Evolutionary conservation across 306 rosid species (phyloP).

Genomic region (Sophora flavescens): DNA sequence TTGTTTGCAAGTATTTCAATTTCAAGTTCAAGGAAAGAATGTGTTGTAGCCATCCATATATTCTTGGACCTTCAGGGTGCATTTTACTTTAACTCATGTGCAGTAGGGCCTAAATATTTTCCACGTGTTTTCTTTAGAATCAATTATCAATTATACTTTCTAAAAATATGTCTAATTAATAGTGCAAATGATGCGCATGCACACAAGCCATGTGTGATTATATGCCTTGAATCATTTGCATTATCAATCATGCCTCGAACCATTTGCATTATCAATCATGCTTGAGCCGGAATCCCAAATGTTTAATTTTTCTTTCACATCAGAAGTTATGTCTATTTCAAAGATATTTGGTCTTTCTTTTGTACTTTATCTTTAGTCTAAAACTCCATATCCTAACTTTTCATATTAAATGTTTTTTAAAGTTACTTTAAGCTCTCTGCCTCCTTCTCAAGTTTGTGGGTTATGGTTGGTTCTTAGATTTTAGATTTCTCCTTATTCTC

Average conservation of each 20-base stretch:
- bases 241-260: too few relatives aligned
- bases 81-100: slow-evolving; percentile 21
- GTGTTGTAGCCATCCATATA: slow-evolving; percentile 23
- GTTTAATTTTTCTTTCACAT: neutral
- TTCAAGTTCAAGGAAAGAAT: slow-evolving; percentile 38
- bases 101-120: slow-evolving; percentile 16
- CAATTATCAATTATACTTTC: neutral
- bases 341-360: neutral
- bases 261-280: too few relatives aligned
- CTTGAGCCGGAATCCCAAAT: neutral
- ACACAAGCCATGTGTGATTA: neutral
- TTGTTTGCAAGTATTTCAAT: slow-evolving; percentile 28
- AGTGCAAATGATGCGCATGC: neutral
- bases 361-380: slow-evolving; percentile 1
- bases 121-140: neutral
- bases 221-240: slow-evolving; percentile 20
- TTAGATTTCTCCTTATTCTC: slow-evolving; percentile 12
- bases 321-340: neutral
- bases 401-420: neutral
- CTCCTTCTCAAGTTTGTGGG: slow-evolving; percentile 22
- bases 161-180: slow-evolving; percentile 12
- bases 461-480: neutral
- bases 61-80: slow-evolving; percentile 9
- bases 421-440: neutral
- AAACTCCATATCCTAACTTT: slow-evolving; percentile 2